Percentiles rank a stretch among this genome's conserved stretches.
Evolutionary conservation across 768 basidiomycete genomes (phyloP).

Genomic region (Russula sp.): DNA sequence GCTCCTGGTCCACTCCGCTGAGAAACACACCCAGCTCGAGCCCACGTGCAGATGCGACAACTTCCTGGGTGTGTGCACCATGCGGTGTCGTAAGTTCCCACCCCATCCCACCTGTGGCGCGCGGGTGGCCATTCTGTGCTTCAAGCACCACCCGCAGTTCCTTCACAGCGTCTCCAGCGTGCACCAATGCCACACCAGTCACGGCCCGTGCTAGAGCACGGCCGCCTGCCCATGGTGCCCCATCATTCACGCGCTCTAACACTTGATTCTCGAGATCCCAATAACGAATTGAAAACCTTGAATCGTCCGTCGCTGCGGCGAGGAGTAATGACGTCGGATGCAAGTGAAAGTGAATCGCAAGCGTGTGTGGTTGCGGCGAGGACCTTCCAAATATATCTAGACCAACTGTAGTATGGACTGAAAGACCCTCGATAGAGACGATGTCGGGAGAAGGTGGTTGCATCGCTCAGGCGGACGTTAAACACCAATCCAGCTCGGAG

Average conservation of each 20-base stretch:
- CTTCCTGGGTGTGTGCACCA: background rate
- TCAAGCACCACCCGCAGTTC: constrained; percentile 8
- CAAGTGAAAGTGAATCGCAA: constrained; percentile 16
- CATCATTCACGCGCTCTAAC: constrained; percentile 1
- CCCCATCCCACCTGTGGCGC: constrained; percentile 9
- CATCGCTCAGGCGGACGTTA: too few species aligned
- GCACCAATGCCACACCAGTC: constrained; percentile 8
- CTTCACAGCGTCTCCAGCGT: constrained; percentile 8
- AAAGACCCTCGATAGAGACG: constrained; percentile 10
- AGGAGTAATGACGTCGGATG: constrained; percentile 10
- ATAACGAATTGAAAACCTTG: constrained; percentile 13
- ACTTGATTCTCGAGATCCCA: constrained; percentile 13
- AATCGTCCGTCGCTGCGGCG: constrained; percentile 15
- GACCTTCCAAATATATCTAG: background rate
- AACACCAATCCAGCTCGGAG: too few species aligned
- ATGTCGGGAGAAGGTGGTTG: constrained; percentile 12
- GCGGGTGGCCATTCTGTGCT: constrained; percentile 8
- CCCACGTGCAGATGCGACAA: constrained; percentile 6
- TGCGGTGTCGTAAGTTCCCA: constrained; percentile 14
- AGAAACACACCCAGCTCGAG: constrained; percentile 12
- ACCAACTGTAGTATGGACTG: constrained; percentile 3
- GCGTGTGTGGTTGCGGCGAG: background rate
- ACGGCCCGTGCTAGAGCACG: constrained; percentile 13
- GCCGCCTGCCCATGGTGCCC: constrained; percentile 10
- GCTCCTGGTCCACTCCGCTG: constrained; percentile 7